phyloP scores from a whole-genome alignment of 805 yeast genomes.

The Kodamaea lidongshanica region DNA sequence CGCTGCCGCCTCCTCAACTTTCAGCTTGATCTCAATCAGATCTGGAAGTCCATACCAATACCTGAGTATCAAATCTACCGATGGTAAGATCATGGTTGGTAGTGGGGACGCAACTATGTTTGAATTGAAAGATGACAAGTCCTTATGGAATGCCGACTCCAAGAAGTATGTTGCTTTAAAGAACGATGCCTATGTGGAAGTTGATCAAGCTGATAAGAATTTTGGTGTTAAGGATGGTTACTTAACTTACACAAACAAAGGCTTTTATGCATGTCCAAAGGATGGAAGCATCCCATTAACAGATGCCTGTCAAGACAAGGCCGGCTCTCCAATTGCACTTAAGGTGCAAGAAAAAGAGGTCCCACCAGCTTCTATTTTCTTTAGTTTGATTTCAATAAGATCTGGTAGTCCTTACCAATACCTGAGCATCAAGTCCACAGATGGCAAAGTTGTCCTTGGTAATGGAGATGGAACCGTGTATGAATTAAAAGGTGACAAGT shows the following conservation, averaged over 20 bases:
- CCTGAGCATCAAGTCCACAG: too few species aligned
- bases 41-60: constrained; percentile 25
- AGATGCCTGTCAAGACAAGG: too few species aligned
- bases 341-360: too few species aligned
- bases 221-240: constrained; percentile 11
- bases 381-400: constrained; percentile 17
- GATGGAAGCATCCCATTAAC: too few species aligned
- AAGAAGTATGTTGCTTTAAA: constrained; percentile 13
- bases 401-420: constrained; percentile 25
- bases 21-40: constrained; percentile 17
- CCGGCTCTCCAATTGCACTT: too few species aligned
- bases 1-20: constrained; percentile 20
- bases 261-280: too few species aligned
- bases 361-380: too few species aligned
- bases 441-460: too few species aligned
- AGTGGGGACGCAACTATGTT: constrained; percentile 11
- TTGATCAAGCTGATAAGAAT: constrained; percentile 8
- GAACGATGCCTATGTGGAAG: constrained; percentile 5
- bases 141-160: constrained; percentile 16
- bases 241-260: constrained; percentile 12
- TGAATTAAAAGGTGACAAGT: constrained; percentile 18
- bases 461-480: constrained; percentile 10
- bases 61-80: too few species aligned
- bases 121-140: constrained; percentile 18
- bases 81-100: too few species aligned